Percentiles rank a stretch among this genome's conserved stretches.
phyloP scores from a whole-genome alignment of 2,329 filamentous ascomycete species.

The Colletotrichum limetticola region DNA sequence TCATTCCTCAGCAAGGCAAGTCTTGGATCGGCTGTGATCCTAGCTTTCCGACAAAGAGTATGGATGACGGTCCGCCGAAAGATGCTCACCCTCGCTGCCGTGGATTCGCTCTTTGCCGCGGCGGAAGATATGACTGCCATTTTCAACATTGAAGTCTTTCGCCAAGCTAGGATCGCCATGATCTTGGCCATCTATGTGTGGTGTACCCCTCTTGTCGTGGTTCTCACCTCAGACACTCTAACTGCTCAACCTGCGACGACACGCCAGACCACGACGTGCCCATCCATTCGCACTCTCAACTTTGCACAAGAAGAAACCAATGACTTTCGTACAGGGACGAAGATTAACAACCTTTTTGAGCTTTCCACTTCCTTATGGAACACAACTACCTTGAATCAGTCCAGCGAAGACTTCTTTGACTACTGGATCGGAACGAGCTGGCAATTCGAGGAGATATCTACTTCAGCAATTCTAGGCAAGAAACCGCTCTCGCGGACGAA shows the following conservation, averaged over 20 bases:
- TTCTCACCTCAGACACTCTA: slow-evolving; percentile 51
- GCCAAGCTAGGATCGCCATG: slow-evolving; percentile 46
- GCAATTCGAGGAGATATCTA: slow-evolving; percentile 42
- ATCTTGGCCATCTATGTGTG: slow-evolving; percentile 48
- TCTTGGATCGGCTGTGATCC: slow-evolving; percentile 45
- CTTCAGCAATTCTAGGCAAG: slow-evolving; percentile 40
- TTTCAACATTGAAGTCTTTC: slow-evolving; percentile 44
- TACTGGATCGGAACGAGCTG: slow-evolving; percentile 43
- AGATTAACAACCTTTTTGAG: slow-evolving; percentile 41
- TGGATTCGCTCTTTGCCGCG: slow-evolving; percentile 46
- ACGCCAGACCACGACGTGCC: slow-evolving; percentile 42
- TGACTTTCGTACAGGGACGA: slow-evolving; percentile 45
- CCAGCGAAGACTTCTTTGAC: slow-evolving; percentile 43
- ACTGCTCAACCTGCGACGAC: slow-evolving; percentile 41
- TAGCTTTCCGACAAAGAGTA: slow-evolving; percentile 40
- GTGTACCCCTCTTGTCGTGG: slow-evolving; percentile 50
- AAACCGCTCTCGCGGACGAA: slow-evolving; percentile 38
- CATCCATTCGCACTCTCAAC: slow-evolving; percentile 45
- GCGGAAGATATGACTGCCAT: slow-evolving; percentile 45
- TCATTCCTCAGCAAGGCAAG: slow-evolving; percentile 49
- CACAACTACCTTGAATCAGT: slow-evolving; percentile 38
- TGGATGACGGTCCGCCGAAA: slow-evolving; percentile 39
- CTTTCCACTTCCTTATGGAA: slow-evolving; percentile 46
- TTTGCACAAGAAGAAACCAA: slow-evolving; percentile 47
- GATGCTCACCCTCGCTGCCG: slow-evolving; percentile 36